A percentile compares a stretch with the other conserved stretches of the same genome.
These are phyloP conservation scores for Coemansia sp. DNA, from an alignment of 192 early-diverging fungal genomes.

Conservation along the genomic window DNA sequence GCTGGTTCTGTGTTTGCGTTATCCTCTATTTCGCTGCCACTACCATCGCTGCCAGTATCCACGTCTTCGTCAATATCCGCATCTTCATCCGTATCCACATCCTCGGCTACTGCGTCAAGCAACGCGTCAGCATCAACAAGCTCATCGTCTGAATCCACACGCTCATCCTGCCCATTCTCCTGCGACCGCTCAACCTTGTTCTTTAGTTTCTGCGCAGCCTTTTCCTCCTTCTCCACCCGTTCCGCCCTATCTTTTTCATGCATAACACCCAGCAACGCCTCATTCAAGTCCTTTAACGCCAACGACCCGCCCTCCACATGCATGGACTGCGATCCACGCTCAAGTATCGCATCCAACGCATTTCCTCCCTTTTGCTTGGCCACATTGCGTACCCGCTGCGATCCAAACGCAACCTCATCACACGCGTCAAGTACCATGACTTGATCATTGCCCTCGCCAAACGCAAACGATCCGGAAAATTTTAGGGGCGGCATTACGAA, in stretches of 20 bases:
- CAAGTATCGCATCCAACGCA: conserved; percentile 29
- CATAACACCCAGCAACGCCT: conserved; percentile 32
- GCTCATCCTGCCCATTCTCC: neutral
- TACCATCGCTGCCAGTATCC: neutral
- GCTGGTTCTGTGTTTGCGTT: neutral
- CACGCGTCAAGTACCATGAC: conserved; percentile 29
- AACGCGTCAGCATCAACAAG: neutral
- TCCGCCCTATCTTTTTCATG: conserved; percentile 20
- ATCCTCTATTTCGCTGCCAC: neutral
- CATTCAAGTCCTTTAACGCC: conserved; percentile 31
- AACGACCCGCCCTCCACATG: conserved; percentile 23
- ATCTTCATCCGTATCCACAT: conserved; percentile 4
- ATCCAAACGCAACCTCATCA: neutral
- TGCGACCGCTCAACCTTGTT: conserved; percentile 2
- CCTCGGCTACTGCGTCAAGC: neutral
- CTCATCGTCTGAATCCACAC: neutral
- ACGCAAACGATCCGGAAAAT: conserved; percentile 15
- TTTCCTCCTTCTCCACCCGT: neutral
- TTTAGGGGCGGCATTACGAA: conserved; percentile 5
- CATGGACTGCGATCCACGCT: conserved; percentile 37
- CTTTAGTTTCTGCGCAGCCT: neutral
- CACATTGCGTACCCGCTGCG: neutral
- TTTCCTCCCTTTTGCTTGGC: neutral
- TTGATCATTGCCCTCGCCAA: conserved; percentile 21
- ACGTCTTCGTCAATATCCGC: neutral